phyloP scores from a whole-genome alignment of 2,329 filamentous ascomycete genomes.

The Penicillium sp. region DNA sequence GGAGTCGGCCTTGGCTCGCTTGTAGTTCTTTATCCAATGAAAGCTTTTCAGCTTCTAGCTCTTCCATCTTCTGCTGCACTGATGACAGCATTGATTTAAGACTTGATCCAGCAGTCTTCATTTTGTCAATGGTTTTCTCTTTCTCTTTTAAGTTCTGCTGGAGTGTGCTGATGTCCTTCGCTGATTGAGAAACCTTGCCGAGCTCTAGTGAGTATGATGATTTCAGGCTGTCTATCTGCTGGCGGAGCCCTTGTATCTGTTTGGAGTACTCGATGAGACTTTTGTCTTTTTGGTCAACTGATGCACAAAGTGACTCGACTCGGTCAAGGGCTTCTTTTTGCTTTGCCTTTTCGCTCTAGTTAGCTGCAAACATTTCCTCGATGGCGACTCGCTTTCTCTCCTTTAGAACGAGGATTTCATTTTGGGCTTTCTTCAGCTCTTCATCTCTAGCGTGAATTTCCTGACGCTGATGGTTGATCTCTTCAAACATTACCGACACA shows the following conservation, averaged over 20 bases:
- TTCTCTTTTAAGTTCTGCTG: too few species aligned
- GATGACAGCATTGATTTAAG: too few species aligned
- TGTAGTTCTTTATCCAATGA: too few species aligned
- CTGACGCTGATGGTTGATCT: neutral
- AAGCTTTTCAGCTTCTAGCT: too few species aligned
- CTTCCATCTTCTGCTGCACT: too few species aligned
- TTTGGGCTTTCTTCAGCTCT: slow-evolving; percentile 2
- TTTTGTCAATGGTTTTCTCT: too few species aligned
- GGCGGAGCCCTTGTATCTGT: neutral
- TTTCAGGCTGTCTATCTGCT: slow-evolving; percentile 1
- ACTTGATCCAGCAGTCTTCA: too few species aligned
- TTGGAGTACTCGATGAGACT: neutral
- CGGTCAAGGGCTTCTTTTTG: neutral
- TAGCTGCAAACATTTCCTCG: neutral
- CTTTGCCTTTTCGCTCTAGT: slow-evolving; percentile 1
- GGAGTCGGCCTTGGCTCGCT: too few species aligned
- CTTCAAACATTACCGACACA: neutral
- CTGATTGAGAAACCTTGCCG: too few species aligned
- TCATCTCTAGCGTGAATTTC: neutral
- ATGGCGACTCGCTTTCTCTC: slow-evolving; percentile 1
- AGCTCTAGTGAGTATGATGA: neutral
- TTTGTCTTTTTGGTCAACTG: neutral
- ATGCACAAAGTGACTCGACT: neutral
- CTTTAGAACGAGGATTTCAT: neutral
- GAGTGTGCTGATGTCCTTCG: too few species aligned